Base-by-base conservation (phyloP, 1,139 yeast species). In the Saccharomyces hybrid region DNA sequence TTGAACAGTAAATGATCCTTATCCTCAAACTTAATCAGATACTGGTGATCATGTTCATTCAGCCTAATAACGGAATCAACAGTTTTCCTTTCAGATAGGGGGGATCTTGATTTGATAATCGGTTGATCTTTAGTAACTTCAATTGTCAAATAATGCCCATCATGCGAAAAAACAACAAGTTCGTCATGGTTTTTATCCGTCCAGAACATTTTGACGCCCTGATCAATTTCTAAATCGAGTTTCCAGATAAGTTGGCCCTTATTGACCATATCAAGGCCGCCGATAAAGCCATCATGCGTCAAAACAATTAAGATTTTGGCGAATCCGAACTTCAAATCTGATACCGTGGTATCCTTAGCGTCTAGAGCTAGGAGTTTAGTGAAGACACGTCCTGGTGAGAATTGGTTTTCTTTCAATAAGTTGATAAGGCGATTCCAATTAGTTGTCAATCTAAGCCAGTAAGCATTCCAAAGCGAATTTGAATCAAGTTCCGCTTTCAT, bases 251-350 rank as follows among this genome's bases (percentile, higher is more conserved):
- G 52, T 3, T 62, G 56, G 14, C 82, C 82, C 19, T 65, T 62
- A 2, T 70, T 60, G 2, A 79, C 70, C 29, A 59, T 48, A 57
- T 79, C 76, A 25, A 80, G 64, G 0, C 81, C 82, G 32, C 74
- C 68, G 2, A 79, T 57, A 49, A 72, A 71, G 5, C 81, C 82
- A 34, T 66, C 62, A 13, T 63, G 61, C 0, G 83, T 76, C 2
- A 77, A 74, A 0, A 76, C 73, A 2, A 82, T 70, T 41, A 83
- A 64, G 8, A 69, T 65, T 60, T 83, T 81, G 27, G 73, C 66
- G 56, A 79, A 75, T 0, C 86, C 86, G 70, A 81, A 82, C 25
- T 70, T 58, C 11, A 61, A 47, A 46, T 66, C 61, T 51, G 60
- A 57, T 46, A 58, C 53, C 8, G 46, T 38, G 9, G 55, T 54